Percentiles rank a stretch among this genome's conserved stretches.
Conservation (phyloP, 176 grass and related monocot genomes). For the Bromus sterilis region DNA sequence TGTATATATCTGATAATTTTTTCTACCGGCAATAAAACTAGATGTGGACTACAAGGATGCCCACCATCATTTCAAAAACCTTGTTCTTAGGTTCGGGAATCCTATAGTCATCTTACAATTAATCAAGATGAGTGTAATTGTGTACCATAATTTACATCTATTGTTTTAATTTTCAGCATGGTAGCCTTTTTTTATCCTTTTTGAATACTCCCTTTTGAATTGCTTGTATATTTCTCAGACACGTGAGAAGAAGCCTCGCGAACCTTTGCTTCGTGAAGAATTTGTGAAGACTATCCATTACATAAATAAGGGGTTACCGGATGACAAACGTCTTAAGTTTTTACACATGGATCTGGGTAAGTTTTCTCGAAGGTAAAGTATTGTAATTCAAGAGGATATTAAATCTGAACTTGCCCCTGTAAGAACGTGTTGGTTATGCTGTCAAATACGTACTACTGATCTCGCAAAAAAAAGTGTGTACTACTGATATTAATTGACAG, state of each 20-base stretch:
- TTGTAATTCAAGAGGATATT: not conserved
- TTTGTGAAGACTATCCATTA: slow-evolving; percentile 83
- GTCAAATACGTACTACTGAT: not conserved
- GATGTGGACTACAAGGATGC: slow-evolving; percentile 72
- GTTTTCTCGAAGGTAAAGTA: slow-evolving; percentile 67
- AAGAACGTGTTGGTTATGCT: not conserved
- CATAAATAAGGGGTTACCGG: slow-evolving; percentile 72
- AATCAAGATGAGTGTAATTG: slow-evolving; percentile 62
- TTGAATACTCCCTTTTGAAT: slow-evolving; percentile 19
- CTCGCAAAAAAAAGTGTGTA: too few relatives aligned
- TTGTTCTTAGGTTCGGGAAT: slow-evolving; percentile 83
- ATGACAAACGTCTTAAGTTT: slow-evolving; percentile 69
- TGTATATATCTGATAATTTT: slow-evolving; percentile 20
- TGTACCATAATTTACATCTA: not conserved
- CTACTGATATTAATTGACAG: not conserved
- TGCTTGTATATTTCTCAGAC: slow-evolving; percentile 47
- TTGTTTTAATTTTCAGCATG: not conserved
- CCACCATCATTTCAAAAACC: slow-evolving; percentile 89
- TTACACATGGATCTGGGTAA: slow-evolving; percentile 98
- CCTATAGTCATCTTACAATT: slow-evolving; percentile 97
- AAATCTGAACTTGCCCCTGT: not conserved
- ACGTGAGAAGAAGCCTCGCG: slow-evolving; percentile 91
- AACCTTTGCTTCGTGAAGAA: slow-evolving; percentile 80
- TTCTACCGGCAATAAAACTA: slow-evolving; percentile 55
- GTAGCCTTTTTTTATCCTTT: slow-evolving; percentile 7